These are phyloP conservation scores for Phytophthora fragariae DNA, from an alignment of 352 stramenopile species.

Conservation along the genomic window DNA sequence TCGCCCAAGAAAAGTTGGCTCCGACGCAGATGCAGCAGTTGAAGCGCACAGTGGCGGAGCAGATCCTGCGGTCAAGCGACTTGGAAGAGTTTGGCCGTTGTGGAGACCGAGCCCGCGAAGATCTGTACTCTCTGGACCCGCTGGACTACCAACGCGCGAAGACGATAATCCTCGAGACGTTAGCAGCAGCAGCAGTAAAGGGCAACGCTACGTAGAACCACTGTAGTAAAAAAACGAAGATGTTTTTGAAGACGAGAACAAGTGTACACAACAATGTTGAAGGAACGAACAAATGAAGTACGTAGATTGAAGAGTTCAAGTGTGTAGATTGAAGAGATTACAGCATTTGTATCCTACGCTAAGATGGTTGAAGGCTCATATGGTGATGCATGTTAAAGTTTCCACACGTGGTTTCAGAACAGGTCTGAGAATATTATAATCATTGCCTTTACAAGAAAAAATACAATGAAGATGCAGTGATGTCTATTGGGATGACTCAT, in stretches of 20 bases:
- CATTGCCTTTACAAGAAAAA: slow-evolving; percentile 51
- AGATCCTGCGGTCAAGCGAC: slow-evolving; percentile 69
- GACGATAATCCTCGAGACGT: slow-evolving; percentile 67
- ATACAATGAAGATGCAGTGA: background rate
- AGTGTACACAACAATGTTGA: background rate
- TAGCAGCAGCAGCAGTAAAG: slow-evolving; percentile 48
- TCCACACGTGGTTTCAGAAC: slow-evolving; percentile 88
- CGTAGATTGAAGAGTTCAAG: slow-evolving; percentile 10
- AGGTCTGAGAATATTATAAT: slow-evolving; percentile 89
- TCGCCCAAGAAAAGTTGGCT: slow-evolving; percentile 52
- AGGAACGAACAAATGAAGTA: slow-evolving; percentile 6
- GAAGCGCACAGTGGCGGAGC: slow-evolving; percentile 55
- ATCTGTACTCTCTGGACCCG: slow-evolving; percentile 79
- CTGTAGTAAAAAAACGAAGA: background rate
- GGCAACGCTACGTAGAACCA: slow-evolving; percentile 11
- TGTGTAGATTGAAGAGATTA: slow-evolving; percentile 10
- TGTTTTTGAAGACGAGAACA: background rate
- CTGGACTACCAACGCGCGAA: slow-evolving; percentile 70
- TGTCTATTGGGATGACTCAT: slow-evolving; percentile 58
- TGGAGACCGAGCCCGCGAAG: slow-evolving; percentile 36
- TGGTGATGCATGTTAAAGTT: slow-evolving; percentile 91
- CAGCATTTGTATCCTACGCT: background rate
- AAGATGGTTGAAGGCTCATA: slow-evolving; percentile 62
- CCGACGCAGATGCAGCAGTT: slow-evolving; percentile 60
- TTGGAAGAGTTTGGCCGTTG: slow-evolving; percentile 61